These are phyloP conservation scores for Chaetomium tenue DNA, from an alignment of 495 filamentous ascomycete genomes.

Conservation along the genomic window DNA sequence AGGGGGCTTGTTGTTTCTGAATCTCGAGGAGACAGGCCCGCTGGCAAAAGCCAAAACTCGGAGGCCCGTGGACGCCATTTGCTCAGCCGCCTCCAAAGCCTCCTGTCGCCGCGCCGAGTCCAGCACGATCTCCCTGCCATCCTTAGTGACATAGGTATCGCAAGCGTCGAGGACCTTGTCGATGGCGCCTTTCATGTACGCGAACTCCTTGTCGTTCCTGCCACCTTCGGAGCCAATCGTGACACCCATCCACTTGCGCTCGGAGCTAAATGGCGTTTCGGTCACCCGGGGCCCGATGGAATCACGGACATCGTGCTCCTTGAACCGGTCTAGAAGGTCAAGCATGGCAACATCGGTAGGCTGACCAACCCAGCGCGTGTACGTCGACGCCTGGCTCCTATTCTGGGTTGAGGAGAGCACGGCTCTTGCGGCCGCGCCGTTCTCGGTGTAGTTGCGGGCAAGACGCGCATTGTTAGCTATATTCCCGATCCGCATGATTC, in stretches of 20 bases:
- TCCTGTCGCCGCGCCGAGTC: slow-evolving; percentile 73
- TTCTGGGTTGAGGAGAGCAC: slow-evolving; percentile 74
- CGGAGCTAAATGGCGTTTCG: slow-evolving; percentile 93
- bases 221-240: slow-evolving; percentile 64
- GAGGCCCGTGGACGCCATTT: slow-evolving; percentile 90
- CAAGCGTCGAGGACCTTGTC: slow-evolving; percentile 84
- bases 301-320: slow-evolving; percentile 85
- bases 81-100: slow-evolving; percentile 76
- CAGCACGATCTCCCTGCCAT: slow-evolving; percentile 82
- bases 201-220: slow-evolving; percentile 61
- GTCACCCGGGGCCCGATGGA: slow-evolving; percentile 71
- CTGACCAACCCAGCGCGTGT: slow-evolving; percentile 93
- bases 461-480: slow-evolving; percentile 93
- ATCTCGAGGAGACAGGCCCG: slow-evolving; percentile 52
- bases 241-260: slow-evolving; percentile 99
- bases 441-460: slow-evolving; percentile 56
- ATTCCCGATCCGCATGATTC: slow-evolving; percentile 85
- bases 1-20: slow-evolving; percentile 14
- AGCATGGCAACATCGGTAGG: slow-evolving; percentile 95
- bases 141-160: slow-evolving; percentile 83
- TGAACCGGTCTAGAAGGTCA: slow-evolving; percentile 85
- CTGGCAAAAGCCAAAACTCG: slow-evolving; percentile 91
- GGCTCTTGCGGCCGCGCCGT: slow-evolving; percentile 66
- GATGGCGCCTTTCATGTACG: slow-evolving; percentile 92
- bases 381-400: slow-evolving; percentile 56